phyloP scores from a whole-genome alignment of 768 basidiomycete genomes.

The Brasilioporus rufonigricans region DNA sequence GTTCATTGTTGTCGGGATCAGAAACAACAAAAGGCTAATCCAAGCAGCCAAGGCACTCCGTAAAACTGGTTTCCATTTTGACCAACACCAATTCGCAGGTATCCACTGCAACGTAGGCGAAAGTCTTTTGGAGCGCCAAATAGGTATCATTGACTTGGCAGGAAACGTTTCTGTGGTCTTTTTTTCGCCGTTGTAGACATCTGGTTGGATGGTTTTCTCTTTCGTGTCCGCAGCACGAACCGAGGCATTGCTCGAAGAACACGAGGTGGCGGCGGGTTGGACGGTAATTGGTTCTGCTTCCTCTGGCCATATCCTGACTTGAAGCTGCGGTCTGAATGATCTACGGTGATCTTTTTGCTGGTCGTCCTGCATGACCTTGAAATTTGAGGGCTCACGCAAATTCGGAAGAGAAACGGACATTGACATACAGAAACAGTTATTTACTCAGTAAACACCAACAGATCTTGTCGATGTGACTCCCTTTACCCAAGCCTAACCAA shows the following conservation, averaged over 20 bases:
- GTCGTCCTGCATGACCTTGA: slow-evolving; percentile 9
- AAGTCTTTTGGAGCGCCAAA: slow-evolving; percentile 11
- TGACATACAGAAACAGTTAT: not conserved
- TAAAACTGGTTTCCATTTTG: slow-evolving; percentile 62
- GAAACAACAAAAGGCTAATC: slow-evolving; percentile 56
- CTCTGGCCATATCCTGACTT: slow-evolving; percentile 3
- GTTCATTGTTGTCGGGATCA: slow-evolving; percentile 49
- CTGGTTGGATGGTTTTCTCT: not conserved
- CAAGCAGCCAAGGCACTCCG: slow-evolving; percentile 63
- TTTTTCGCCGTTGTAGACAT: not conserved
- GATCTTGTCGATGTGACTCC: not conserved
- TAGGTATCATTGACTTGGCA: not conserved
- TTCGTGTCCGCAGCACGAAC: not conserved
- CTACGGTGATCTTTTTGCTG: not conserved
- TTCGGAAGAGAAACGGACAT: not conserved
- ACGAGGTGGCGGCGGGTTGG: not conserved
- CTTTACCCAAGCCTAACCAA: not conserved
- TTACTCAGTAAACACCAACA: not conserved
- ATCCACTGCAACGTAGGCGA: slow-evolving; percentile 52
- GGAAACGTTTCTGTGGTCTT: not conserved
- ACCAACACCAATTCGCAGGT: slow-evolving; percentile 51
- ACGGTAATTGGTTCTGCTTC: not conserved
- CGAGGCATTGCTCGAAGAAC: not conserved
- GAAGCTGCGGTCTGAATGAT: slow-evolving; percentile 6
- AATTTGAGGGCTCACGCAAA: not conserved